Conservation (phyloP, 164 flowering plant species). For the Aristolochia fimbriata region DNA sequence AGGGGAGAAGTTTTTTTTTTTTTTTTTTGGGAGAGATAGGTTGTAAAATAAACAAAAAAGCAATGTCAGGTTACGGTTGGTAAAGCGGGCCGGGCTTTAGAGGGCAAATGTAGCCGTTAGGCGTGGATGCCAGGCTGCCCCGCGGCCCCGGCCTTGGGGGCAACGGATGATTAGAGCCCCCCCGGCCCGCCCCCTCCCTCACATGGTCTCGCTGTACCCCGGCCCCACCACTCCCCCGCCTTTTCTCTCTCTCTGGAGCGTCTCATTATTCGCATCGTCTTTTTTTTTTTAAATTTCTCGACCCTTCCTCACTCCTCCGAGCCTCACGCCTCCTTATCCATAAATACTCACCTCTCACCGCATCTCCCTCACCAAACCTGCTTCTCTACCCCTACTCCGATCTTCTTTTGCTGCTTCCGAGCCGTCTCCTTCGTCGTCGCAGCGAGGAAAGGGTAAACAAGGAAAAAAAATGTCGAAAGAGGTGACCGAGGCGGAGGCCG, state of each 20-base stretch:
- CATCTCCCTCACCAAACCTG: neutral
- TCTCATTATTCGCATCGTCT: no score
- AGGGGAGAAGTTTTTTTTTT: no score
- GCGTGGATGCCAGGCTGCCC: no score
- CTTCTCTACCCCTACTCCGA: neutral
- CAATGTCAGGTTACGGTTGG: no score
- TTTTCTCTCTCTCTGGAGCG: neutral
- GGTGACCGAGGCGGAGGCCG: constrained; percentile 25
- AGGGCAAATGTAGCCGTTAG: no score
- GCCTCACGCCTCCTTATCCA: constrained; percentile 6
- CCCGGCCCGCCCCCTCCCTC: constrained; percentile 2
- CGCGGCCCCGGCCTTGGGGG: neutral
- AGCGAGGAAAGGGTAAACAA: constrained; percentile 4
- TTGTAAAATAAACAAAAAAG: no score
- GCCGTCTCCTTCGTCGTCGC: neutral
- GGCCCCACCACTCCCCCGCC: constrained; percentile 9
- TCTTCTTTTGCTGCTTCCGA: neutral
- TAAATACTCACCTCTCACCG: constrained; percentile 8
- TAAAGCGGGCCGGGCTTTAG: no score
- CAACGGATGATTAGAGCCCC: constrained; percentile 9
- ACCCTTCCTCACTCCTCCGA: neutral
- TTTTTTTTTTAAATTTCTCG: neutral
- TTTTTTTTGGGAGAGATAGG: no score
- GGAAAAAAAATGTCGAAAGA: constrained; percentile 32
- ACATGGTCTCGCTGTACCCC: constrained; percentile 20